Base-by-base conservation (phyloP, 257 asterid genomes). In the Solanum medicagineum region DNA sequence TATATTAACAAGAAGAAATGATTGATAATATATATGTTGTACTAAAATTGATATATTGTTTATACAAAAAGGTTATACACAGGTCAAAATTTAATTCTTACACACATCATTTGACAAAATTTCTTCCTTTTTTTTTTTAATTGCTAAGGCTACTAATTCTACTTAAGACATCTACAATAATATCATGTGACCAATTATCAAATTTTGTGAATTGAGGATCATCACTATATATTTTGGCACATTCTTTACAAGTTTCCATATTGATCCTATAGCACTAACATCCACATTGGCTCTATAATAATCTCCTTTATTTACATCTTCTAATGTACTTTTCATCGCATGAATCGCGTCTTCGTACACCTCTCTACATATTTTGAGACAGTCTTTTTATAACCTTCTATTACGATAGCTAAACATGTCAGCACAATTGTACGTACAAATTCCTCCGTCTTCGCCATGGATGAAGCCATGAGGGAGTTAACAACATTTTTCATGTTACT, bases 281-380 rank as follows among this genome's bases (percentile, higher is more conserved):
- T 88, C 90, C 14, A 90, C 83, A 59, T 70, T 85, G 16, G 92
- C 92, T 86, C 86, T 87, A 32, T 74, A 42, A 36, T 85, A 89
- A 63, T 90, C 87, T 8, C 92, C 90, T 14, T 85, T 66, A 12
- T 49, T 10, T 4, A 88, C 65, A 65, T 84, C 85, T 71, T 88
- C 83, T 87, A 88, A 16, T 10, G 85, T 89, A 6, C 42, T 87
- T 89, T 87, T 87, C 88, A 87, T 83, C 0, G 90, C 83, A 6
- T 84, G 87, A 5, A 85, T 45, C 8, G 91, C 88, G 57, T 24
- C 69, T 42, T 84, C 88, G 69, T 84, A 87, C 86, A 84, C 81
- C 84, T 88, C 92, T 81, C 54, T 49, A 82, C 92, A 90, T 7
- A 57, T 81, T 40, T 7, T 1, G 22, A 87, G 70, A 56, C 91